Conservation (phyloP, 148 eudicot species). For the Rhododendron griersonianum region DNA sequence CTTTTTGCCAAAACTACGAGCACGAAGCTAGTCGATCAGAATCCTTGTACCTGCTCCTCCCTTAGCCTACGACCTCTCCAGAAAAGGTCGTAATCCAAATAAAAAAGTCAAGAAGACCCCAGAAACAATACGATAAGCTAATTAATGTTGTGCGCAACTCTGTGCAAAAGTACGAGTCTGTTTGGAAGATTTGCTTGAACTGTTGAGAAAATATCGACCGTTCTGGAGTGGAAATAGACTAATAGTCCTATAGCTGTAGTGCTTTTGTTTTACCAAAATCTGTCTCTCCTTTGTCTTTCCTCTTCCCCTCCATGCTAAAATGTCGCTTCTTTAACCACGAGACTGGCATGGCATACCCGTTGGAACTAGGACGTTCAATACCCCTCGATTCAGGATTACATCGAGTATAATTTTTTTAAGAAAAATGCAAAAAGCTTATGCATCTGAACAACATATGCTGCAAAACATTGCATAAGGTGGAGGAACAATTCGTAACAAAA, state of each 20-base stretch:
- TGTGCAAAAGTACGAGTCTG: background rate
- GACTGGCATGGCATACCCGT: too few relatives aligned
- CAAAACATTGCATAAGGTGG: background rate
- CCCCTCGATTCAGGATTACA: background rate
- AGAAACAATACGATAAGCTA: background rate
- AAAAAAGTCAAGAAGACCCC: background rate
- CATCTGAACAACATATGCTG: background rate
- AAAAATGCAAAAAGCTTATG: background rate
- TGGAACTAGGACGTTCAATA: too few relatives aligned
- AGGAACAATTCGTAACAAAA: background rate
- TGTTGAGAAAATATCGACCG: background rate
- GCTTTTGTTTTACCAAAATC: background rate
- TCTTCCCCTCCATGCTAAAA: too few relatives aligned
- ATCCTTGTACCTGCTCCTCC: background rate
- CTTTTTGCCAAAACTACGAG: too few relatives aligned
- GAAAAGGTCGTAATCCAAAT: background rate
- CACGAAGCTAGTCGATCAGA: too few relatives aligned
- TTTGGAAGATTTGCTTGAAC: background rate
- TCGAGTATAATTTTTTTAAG: background rate
- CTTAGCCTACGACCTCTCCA: background rate
- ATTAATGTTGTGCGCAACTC: background rate
- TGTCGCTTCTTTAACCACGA: too few relatives aligned
- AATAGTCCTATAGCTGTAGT: background rate
- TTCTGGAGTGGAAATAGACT: background rate
- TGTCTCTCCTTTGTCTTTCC: background rate